Evolutionary conservation across 345 rosid genomes (phyloP).

Genomic region (Alliaria petiolata): DNA sequence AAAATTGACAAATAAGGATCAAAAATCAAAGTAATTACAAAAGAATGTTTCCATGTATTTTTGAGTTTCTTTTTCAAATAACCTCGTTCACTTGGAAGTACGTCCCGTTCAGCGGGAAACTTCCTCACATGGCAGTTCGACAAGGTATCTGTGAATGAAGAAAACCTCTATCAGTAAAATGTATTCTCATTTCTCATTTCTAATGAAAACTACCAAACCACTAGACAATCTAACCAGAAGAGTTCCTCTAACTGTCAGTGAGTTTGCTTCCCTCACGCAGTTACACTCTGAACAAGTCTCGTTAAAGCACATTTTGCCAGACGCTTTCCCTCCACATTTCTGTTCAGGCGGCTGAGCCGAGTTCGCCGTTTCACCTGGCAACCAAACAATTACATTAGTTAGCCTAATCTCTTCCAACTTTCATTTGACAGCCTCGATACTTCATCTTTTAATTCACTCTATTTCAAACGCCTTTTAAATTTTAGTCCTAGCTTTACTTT

Average conservation of each 20-base stretch:
- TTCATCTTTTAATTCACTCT: background rate
- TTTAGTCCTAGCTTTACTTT: constrained; percentile 7
- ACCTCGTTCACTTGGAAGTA: constrained; percentile 97
- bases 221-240: constrained; percentile 56
- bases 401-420: background rate
- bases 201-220: constrained; percentile 8
- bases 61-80: constrained; percentile 6
- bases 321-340: constrained; percentile 46
- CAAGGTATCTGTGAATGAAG: constrained; percentile 69
- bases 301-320: constrained; percentile 56
- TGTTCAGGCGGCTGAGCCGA: constrained; percentile 57
- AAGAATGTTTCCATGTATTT: background rate
- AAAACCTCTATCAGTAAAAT: constrained; percentile 16
- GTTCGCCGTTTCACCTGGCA: constrained; percentile 79
- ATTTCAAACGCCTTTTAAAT: background rate
- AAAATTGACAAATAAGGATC: background rate
- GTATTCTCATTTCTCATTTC: constrained; percentile 1
- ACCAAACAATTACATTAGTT: constrained; percentile 14
- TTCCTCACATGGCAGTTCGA: constrained; percentile 95
- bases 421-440: background rate
- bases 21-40: background rate
- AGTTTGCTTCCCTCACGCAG: constrained; percentile 60
- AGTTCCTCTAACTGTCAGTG: constrained; percentile 83
- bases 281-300: constrained; percentile 73
- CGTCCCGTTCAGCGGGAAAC: constrained; percentile 89